Evolutionary conservation across 768 basidiomycete genomes (phyloP).

Genomic region (Pisolithus marmoratus): DNA sequence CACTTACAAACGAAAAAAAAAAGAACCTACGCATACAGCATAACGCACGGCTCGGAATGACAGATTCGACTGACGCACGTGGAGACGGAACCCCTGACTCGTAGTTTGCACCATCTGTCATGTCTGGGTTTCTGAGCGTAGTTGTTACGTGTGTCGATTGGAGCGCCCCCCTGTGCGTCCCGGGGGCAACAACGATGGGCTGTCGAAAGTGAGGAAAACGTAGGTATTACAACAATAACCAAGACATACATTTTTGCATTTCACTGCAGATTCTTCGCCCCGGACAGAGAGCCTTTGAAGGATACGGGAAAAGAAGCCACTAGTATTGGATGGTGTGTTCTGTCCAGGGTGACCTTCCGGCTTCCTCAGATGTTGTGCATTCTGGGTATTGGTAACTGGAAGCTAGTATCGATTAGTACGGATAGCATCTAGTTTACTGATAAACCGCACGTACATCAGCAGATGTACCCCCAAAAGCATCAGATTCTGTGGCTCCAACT

Average conservation of each 20-base stretch:
- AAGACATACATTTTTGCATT: neutral
- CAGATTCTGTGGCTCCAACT: too few relatives aligned
- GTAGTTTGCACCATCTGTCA: neutral
- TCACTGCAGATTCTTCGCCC: neutral
- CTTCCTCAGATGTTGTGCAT: too few relatives aligned
- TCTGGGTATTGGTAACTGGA: too few relatives aligned
- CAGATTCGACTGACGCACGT: neutral
- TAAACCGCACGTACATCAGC: too few relatives aligned
- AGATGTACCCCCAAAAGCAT: too few relatives aligned
- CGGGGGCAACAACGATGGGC: neutral
- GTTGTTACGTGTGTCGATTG: neutral
- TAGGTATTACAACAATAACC: neutral
- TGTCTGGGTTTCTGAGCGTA: too few relatives aligned
- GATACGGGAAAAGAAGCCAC: too few relatives aligned
- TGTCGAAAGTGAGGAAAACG: neutral
- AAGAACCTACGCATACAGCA: neutral
- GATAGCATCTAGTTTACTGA: too few relatives aligned
- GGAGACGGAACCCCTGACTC: neutral
- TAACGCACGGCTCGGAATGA: neutral
- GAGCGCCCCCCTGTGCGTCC: neutral
- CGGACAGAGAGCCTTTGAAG: neutral
- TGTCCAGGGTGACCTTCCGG: too few relatives aligned
- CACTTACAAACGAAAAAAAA: neutral
- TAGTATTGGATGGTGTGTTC: too few relatives aligned
- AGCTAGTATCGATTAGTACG: too few relatives aligned